Evolutionary conservation across 2,329 filamentous ascomycete species (phyloP), one percentile per base, ranked within the genome.

Genomic region (Trichoderma afroharzianum): DNA sequence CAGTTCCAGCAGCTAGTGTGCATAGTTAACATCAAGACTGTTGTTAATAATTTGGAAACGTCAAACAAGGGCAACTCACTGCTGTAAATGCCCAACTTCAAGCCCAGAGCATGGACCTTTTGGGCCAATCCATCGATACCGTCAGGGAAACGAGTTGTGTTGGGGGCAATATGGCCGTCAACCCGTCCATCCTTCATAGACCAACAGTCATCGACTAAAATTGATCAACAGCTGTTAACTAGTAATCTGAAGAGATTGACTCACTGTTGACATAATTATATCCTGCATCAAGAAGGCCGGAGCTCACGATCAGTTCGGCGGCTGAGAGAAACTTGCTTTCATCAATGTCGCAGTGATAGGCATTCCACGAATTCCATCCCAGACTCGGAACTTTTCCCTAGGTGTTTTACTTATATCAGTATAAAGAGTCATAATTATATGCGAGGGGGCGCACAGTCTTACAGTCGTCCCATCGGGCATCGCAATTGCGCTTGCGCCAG

Each of bases 1-100:
- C 21, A 5, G 71, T 74, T 5, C 75, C 73, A 43, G 73, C 72
- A 69, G 68, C 76, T 76, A 33, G 55, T 33, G 14, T 33, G 14
- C 28, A 26, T 63, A 58, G 28, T 71, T 15, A 74, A 26, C 7
- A 59, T 50, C 21, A n/a, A n/a, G n/a, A n/a, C n/a, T n/a, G n/a
- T n/a, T n/a, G n/a, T n/a, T n/a, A n/a, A n/a, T n/a, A n/a, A n/a
- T n/a, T n/a, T n/a, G n/a, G n/a, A n/a, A n/a, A n/a, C n/a, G n/a
- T n/a, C n/a, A n/a, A n/a, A n/a, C n/a, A 9, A 33, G 50, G 24
- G 63, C 71, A 81, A 55, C 87, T 86, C 0, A 76, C 85, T 86
- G 74, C 86, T 86, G 76, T 92, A 92, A 71, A 92, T 90, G 1
- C 90, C 90, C 11, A 90, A 80, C 76, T 91, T 91, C 58, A 92